Percentiles rank a stretch among this genome's conserved stretches.
These are phyloP conservation scores for Lentinus tigrinus DNA, from an alignment of 768 basidiomycete species.

Conservation along the genomic window DNA sequence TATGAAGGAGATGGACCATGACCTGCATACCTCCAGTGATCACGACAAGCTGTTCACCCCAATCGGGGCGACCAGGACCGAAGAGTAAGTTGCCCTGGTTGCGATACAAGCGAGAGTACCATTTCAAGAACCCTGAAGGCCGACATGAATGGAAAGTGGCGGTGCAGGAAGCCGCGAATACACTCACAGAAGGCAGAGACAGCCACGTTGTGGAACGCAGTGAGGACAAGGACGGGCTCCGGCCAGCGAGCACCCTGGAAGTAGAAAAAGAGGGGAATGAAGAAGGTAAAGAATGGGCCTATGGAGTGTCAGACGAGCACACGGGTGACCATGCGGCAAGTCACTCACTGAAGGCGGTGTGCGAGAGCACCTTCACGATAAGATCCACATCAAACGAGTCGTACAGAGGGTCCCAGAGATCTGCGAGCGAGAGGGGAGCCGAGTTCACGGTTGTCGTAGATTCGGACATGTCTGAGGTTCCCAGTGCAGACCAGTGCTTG, in stretches of 20 bases:
- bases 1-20: background rate
- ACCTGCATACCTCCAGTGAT: constrained; percentile 77
- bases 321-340: background rate
- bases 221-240: constrained; percentile 50
- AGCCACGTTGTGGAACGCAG: constrained; percentile 54
- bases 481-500: background rate
- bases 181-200: constrained; percentile 70
- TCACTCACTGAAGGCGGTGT: constrained; percentile 78
- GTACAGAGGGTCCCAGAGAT: constrained; percentile 43
- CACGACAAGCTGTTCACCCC: constrained; percentile 87
- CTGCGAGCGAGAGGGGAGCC: constrained; percentile 1
- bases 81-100: constrained; percentile 70
- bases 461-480: background rate
- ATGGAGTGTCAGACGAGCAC: constrained; percentile 1
- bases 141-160: background rate
- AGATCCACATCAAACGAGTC: constrained; percentile 78
- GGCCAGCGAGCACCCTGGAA: constrained; percentile 62
- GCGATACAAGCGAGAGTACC: constrained; percentile 71
- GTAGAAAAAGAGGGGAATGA: constrained; percentile 75
- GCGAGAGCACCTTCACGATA: constrained; percentile 71
- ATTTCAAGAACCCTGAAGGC: constrained; percentile 59
- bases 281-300: constrained; percentile 85
- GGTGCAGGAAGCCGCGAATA: background rate
- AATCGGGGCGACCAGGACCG: constrained; percentile 63
- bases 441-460: background rate